phyloP scores from a whole-genome alignment of 768 basidiomycete species.

The Tulasnella sp. region DNA sequence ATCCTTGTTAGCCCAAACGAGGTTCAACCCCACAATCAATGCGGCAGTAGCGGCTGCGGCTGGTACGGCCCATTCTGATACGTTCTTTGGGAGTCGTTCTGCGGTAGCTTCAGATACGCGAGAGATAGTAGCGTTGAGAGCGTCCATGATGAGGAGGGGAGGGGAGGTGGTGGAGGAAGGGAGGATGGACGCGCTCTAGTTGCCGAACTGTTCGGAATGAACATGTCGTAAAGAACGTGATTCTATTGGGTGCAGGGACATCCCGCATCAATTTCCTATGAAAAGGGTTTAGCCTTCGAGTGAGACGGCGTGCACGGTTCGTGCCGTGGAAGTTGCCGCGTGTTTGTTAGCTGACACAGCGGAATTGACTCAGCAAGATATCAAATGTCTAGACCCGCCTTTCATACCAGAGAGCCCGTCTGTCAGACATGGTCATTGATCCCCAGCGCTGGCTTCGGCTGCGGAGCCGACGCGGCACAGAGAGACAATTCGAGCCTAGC shows the following conservation, averaged over 20 bases:
- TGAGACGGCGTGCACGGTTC: background rate
- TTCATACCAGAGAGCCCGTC: too few species aligned
- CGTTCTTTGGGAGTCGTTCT: slow-evolving; percentile 21
- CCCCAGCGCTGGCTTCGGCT: too few species aligned
- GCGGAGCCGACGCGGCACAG: too few species aligned
- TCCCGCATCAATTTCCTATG: background rate
- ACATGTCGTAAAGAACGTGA: background rate
- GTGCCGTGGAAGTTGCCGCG: background rate
- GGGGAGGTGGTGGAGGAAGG: slow-evolving; percentile 1
- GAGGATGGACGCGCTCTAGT: background rate
- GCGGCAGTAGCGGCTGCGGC: slow-evolving; percentile 24
- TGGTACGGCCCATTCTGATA: slow-evolving; percentile 26
- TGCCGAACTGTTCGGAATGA: background rate
- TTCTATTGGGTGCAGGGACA: slow-evolving; percentile 5
- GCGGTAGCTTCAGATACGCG: background rate
- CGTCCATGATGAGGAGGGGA: slow-evolving; percentile 9
- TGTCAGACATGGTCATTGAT: too few species aligned
- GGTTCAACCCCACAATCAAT: background rate
- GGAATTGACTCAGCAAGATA: background rate
- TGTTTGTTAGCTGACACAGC: background rate
- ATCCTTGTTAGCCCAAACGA: slow-evolving; percentile 3
- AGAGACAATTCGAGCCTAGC: too few species aligned
- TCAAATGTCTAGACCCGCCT: background rate
- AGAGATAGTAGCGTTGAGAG: slow-evolving; percentile 30
- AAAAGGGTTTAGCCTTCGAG: background rate